Conservation (phyloP, 371 early-diverging fungal genomes). For the Mortierella sp. region DNA sequence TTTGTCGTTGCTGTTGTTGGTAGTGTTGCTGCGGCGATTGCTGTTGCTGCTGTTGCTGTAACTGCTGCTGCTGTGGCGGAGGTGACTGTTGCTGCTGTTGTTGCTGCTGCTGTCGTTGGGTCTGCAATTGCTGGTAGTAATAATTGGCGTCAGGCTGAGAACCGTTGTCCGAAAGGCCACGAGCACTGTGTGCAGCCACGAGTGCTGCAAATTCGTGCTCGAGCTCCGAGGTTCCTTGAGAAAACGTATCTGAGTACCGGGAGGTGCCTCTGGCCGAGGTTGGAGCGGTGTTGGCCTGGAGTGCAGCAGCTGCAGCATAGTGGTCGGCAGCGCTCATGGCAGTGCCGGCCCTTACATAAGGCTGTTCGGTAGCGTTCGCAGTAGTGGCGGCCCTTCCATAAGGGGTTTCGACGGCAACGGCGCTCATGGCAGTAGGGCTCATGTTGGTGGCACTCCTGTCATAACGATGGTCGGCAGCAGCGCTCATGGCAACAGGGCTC, state of each 20-base stretch:
- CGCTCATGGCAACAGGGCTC: no score
- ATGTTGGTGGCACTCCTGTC: no score
- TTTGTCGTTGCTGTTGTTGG: not conserved
- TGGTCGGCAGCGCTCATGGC: not conserved
- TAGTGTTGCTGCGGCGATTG: no score
- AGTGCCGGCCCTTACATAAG: not conserved
- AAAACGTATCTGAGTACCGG: not conserved
- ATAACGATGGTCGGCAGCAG: no score
- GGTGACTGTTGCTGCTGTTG: not conserved
- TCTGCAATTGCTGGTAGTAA: conserved; percentile 3
- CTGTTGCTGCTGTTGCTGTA: not conserved
- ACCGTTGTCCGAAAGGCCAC: not conserved
- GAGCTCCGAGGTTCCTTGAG: not conserved
- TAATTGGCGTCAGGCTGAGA: not conserved
- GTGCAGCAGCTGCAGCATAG: not conserved
- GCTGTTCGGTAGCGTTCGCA: no score
- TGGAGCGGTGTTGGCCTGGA: no score
- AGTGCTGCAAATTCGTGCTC: not conserved
- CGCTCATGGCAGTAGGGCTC: no score
- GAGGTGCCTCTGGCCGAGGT: not conserved
- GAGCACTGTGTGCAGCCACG: not conserved
- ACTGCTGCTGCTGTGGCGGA: not conserved
- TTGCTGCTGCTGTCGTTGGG: not conserved
- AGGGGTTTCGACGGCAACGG: no score
- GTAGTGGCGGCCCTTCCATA: no score